Base-by-base conservation (phyloP, 148 eudicot species). In the Rheum nobile region DNA sequence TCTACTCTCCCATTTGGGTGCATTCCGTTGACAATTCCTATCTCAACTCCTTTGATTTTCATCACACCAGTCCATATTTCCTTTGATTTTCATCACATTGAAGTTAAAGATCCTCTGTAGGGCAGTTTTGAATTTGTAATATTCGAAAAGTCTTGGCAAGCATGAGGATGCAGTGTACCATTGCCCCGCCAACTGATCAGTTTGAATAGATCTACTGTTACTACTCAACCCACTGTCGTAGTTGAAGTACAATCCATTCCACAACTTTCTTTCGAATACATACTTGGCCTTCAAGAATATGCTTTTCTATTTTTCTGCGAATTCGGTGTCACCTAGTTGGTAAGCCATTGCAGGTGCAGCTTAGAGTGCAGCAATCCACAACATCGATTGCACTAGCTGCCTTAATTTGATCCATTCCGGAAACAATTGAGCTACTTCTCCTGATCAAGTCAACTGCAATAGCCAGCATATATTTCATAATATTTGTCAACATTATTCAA, bases 31-130 rank as follows among this genome's bases (percentile, higher is more conserved):
- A 90, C 99, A 55, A 97, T 97, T 71, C 99, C 97, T 86, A 92
- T 92, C 75, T 87, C 80, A 26, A 97, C 99, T 57, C 97, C 95
- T 75, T 75, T 81, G 28, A 90, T 84, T 81, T 89, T n/a, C n/a
- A n/a, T n/a, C n/a, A n/a, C n/a, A n/a, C n/a, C n/a, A n/a, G n/a
- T n/a, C n/a, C n/a, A n/a, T n/a, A n/a, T n/a, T n/a, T n/a, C n/a
- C n/a, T n/a, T n/a, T n/a, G n/a, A n/a, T n/a, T n/a, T n/a, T 96
- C 97, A 92, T 88, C n/a, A 96, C 99, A 84, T 96, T 96, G 46
- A 86, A 92, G 73, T 92, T 97, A 54, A 82, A 89, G 42, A 92
- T 83, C 71, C 90, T 96, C 76, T 89, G 90, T 57, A 96, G 74
- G 28, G 89, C 59, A 70, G 96, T 90, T 63, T 54, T 80, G 26